A percentile compares a stretch with the other conserved stretches of the same genome.
Conservation (phyloP, 2,329 filamentous ascomycete species). For the Alternaria incomplexa region DNA sequence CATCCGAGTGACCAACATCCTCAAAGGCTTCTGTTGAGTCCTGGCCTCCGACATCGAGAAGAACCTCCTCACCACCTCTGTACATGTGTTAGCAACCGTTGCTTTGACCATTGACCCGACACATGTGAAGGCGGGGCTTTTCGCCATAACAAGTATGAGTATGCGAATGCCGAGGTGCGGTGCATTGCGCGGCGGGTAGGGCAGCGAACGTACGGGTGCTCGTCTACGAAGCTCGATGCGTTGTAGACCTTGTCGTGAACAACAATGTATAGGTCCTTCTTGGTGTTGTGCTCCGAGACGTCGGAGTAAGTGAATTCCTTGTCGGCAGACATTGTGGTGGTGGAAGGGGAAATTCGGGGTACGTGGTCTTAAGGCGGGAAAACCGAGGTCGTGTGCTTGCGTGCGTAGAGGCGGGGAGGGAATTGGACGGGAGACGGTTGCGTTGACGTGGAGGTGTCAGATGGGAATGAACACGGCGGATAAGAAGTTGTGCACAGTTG, state of each 20-base stretch:
- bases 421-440: not conserved
- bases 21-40: conserved; percentile 98
- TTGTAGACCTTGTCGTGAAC: conserved; percentile 98
- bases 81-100: conserved; percentile 14
- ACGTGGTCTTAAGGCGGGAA: not conserved
- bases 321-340: conserved; percentile 40
- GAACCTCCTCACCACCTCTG: conserved; percentile 97
- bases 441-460: conserved; percentile 9
- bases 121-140: conserved; percentile 4
- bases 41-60: conserved; percentile 94
- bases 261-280: conserved; percentile 92
- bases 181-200: not conserved
- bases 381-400: not conserved
- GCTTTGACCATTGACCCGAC: not conserved
- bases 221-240: conserved; percentile 85
- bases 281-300: conserved; percentile 56
- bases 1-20: conserved; percentile 98
- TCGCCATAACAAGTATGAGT: not conserved
- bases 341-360: not conserved
- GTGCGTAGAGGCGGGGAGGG: not conserved
- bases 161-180: not conserved
- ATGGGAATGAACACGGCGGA: conserved; percentile 8
- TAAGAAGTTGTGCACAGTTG: conserved; percentile 18
- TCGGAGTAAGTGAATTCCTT: conserved; percentile 51
- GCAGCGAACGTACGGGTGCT: conserved; percentile 77